Evolutionary conservation across 345 rosid genomes (phyloP).

Genomic region (Gossypium australe): DNA sequence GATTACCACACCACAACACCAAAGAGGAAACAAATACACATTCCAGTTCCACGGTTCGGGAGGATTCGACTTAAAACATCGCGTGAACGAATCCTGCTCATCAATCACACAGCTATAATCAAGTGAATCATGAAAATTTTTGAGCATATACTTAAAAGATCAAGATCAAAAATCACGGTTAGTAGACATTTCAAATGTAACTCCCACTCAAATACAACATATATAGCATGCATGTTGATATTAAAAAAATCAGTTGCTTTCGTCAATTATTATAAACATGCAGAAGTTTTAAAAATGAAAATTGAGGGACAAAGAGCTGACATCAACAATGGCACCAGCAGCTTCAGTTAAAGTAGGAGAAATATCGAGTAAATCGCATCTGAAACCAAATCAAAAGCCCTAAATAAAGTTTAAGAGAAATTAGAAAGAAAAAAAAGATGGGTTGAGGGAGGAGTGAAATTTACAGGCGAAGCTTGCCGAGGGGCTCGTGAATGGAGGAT

Average conservation of each 20-base stretch:
- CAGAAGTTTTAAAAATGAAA: not conserved
- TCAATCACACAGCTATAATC: not conserved
- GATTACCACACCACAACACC: slow-evolving; percentile 85
- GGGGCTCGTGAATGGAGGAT: slow-evolving; percentile 71
- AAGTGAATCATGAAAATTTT: not conserved
- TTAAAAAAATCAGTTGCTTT: not conserved
- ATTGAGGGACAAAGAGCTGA: slow-evolving; percentile 23
- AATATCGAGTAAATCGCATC: slow-evolving; percentile 88
- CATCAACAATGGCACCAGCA: slow-evolving; percentile 97
- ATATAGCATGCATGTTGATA: not conserved
- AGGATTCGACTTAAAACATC: slow-evolving; percentile 93
- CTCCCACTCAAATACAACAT: not conserved
- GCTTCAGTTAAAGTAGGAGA: slow-evolving; percentile 91
- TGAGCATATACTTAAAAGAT: not conserved
- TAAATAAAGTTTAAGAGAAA: not conserved
- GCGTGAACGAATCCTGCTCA: slow-evolving; percentile 74
- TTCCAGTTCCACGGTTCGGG: slow-evolving; percentile 99
- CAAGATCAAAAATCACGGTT: not conserved
- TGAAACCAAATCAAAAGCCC: slow-evolving; percentile 13
- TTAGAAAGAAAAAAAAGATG: not conserved
- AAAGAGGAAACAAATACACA: slow-evolving; percentile 76
- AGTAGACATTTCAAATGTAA: not conserved
- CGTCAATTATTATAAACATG: slow-evolving; percentile 2
- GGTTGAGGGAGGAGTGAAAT: not conserved
- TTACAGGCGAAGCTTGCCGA: slow-evolving; percentile 81